Base-by-base conservation (phyloP, 805 yeast genomes). In the Wickerhamiella lipophila region DNA sequence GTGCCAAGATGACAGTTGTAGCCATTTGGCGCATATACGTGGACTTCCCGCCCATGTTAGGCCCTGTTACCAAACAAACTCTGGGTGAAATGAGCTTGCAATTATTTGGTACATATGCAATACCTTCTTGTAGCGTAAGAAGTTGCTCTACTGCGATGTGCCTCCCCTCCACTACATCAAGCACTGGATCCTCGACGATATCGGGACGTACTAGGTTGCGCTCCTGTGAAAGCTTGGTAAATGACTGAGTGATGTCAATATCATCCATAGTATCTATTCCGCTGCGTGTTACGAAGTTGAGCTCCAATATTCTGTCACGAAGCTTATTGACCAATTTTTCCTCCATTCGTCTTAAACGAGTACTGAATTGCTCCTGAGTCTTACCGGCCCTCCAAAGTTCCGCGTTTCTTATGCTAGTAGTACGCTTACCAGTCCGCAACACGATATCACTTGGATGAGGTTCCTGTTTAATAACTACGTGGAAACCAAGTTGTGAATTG, bases 41-140 rank as follows among this genome's bases (percentile, higher is more conserved):
- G 2, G 87, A 79, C 61, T 84, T 84, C 1, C 94, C 94, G 2
- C 94, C 94, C 87, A 83, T 82, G 59, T 85, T 85, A 0, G 95
- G 95, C 0, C 95, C 95, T 0, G 94, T 82, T 15, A 85, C 76
- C n/a, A 85, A 70, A 69, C 83, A 74, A 1, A 74, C 59, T 6
- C 63, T 53, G 2, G 59, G 55, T 0, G 62, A 52, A 6, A 52
- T 54, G 18, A 39, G 64, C 54, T 16, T 22, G 46, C 77, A 73
- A 49, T 69, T 66, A 50, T 75, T 71, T 52, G 78, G 34, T 54
- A 72, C 59, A 60, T 81, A 81, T 49, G 69, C 66, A 12, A 59
- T 64, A 0, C 80, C 76, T 19, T 67, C 65, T 1, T 67, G 61
- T 41, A 67, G 70, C 15, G 18, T 29, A 49, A 83, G 66, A 1